Conservation (phyloP, 306 rosid genomes). For the Rosa chinensis region DNA sequence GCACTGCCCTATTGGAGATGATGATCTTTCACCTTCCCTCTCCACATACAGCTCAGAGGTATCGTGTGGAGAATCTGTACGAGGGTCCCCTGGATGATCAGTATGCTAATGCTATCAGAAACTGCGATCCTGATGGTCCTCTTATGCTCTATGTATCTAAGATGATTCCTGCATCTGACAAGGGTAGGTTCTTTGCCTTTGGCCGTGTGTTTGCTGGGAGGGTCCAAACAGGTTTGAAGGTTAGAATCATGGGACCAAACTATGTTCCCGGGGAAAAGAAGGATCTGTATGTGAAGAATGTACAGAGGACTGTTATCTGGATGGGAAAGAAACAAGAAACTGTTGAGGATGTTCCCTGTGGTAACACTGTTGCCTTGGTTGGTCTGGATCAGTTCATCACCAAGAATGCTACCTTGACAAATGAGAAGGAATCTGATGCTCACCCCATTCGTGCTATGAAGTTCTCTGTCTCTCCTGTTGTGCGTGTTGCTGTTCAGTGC, state of each 20-base stretch:
- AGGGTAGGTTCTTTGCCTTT: constrained; percentile 91
- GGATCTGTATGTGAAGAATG: constrained; percentile 83
- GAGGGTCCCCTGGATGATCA: constrained; percentile 94
- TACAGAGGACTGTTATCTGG: constrained; percentile 97
- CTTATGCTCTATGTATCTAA: constrained; percentile 93
- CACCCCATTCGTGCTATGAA: constrained; percentile 92
- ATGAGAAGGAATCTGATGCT: constrained; percentile 85
- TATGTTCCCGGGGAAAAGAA: constrained; percentile 88
- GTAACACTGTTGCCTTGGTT: constrained; percentile 88
- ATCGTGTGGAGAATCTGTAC: constrained; percentile 92
- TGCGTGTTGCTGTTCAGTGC: constrained; percentile 91
- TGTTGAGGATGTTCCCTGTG: constrained; percentile 94
- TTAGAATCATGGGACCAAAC: constrained; percentile 96
- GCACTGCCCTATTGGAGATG: constrained; percentile 77
- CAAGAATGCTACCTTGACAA: constrained; percentile 91
- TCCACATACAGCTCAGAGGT: constrained; percentile 71
- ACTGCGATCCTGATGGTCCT: constrained; percentile 88
- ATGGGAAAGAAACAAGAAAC: constrained; percentile 97
- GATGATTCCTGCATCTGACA: constrained; percentile 98
- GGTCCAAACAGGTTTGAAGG: constrained; percentile 87
- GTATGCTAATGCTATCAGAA: constrained; percentile 74
- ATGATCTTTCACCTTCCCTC: constrained; percentile 92
- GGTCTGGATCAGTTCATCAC: constrained; percentile 93
- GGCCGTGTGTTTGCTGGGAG: constrained; percentile 91
- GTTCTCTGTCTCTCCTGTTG: constrained; percentile 89